phyloP scores from a whole-genome alignment of 2,329 filamentous ascomycete species.

The Xylaria multiplex region DNA sequence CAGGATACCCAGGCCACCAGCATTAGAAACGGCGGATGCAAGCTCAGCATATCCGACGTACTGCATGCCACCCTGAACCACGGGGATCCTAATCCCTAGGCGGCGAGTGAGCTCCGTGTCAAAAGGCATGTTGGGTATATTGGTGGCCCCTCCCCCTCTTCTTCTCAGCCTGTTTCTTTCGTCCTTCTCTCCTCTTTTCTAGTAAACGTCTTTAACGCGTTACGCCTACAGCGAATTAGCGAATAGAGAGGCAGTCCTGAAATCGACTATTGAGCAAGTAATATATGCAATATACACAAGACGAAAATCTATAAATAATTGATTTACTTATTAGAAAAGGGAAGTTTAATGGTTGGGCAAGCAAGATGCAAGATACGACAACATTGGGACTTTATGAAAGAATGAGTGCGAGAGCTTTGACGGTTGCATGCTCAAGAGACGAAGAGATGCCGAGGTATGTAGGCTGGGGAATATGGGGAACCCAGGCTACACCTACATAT shows the following conservation, averaged over 20 bases:
- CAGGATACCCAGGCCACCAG: conserved; percentile 84
- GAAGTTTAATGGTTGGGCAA: neutral
- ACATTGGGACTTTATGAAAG: conserved; percentile 11
- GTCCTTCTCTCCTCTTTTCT: neutral
- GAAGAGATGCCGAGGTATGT: conserved; percentile 32
- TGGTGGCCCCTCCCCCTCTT: neutral
- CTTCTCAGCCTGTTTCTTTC: neutral
- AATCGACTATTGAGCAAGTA: neutral
- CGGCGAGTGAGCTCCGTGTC: conserved; percentile 66
- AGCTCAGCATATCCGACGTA: conserved; percentile 85
- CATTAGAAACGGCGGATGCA: conserved; percentile 79
- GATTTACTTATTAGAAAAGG: neutral
- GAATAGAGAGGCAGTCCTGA: conserved; percentile 5
- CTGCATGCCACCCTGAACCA: conserved; percentile 90
- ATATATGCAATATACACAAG: neutral
- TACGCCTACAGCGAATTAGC: neutral
- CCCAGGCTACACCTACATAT: neutral
- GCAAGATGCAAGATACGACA: neutral
- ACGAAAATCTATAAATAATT: conserved; percentile 17
- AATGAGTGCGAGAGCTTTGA: neutral
- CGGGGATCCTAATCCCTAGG: conserved; percentile 71
- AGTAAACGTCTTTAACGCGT: neutral
- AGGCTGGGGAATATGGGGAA: conserved; percentile 29
- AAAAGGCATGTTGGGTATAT: conserved; percentile 61
- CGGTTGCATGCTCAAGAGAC: neutral